A percentile compares a stretch with the other conserved stretches of the same genome.
Evolutionary conservation across 139 green algal species (phyloP).

Genomic region (Micromonas pusilla): DNA sequence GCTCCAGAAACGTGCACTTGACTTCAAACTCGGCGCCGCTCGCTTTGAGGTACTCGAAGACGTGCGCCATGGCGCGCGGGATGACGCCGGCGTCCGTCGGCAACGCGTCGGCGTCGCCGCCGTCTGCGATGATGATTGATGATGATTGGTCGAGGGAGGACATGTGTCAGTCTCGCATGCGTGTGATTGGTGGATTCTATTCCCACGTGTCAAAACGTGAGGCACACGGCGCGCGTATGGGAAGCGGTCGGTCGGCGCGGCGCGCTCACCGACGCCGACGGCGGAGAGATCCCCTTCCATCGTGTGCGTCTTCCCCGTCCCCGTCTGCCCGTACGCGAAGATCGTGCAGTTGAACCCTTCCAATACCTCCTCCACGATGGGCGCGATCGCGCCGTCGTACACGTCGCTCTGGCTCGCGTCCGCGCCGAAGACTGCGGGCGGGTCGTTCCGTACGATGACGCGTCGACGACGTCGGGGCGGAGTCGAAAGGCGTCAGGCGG

Average conservation of each 20-base stretch:
- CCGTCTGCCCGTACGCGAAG: conserved; percentile 77
- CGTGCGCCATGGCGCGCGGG: conserved; percentile 83
- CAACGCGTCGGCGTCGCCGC: conserved; percentile 40
- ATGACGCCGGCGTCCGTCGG: conserved; percentile 81
- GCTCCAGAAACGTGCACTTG: conserved; percentile 85
- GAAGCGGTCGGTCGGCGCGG: background rate
- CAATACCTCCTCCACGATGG: conserved; percentile 90
- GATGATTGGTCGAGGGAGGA: background rate
- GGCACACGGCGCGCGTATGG: background rate
- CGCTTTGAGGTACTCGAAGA: conserved; percentile 82
- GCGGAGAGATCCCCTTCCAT: conserved; percentile 70
- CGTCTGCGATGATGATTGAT: conserved; percentile 25
- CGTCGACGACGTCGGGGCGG: no score
- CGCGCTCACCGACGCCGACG: conserved; percentile 3
- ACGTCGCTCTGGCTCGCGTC: conserved; percentile 75
- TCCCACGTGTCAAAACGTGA: no score
- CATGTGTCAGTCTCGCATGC: background rate
- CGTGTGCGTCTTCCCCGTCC: conserved; percentile 95
- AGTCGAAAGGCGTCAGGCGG: no score
- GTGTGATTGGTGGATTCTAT: no score
- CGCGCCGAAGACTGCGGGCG: conserved; percentile 82
- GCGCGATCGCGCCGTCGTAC: conserved; percentile 72
- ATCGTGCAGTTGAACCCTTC: conserved; percentile 33
- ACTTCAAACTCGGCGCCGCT: conserved; percentile 56
- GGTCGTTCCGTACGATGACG: no score